phyloP scores from a whole-genome alignment of 1,284 basidiomycete species.

The Heterobasidion annosum region DNA sequence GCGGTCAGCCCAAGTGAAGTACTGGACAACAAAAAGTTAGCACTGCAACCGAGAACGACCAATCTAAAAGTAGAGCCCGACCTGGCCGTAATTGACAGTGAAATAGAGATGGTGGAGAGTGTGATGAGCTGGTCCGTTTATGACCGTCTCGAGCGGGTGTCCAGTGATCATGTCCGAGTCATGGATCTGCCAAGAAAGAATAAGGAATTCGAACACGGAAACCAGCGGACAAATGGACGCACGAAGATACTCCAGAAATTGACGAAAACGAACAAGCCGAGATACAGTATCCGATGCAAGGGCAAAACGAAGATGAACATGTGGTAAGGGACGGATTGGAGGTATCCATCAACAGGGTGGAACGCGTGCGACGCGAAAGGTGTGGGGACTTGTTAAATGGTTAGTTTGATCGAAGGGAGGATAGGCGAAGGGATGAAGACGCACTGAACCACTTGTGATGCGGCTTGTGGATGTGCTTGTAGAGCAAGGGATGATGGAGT shows the following conservation, averaged over 20 bases:
- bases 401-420: slow-evolving; percentile 1
- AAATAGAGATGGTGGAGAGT: slow-evolving; percentile 96
- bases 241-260: slow-evolving; percentile 91
- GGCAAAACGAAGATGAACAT: slow-evolving; percentile 90
- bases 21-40: slow-evolving; percentile 34
- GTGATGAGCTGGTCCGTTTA: slow-evolving; percentile 98
- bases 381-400: slow-evolving; percentile 69
- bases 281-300: slow-evolving; percentile 77
- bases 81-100: slow-evolving; percentile 91
- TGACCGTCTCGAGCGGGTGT: slow-evolving; percentile 82
- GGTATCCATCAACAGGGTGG: slow-evolving; percentile 92
- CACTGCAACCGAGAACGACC: background rate
- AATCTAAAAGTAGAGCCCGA: slow-evolving; percentile 20
- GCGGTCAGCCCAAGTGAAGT: slow-evolving; percentile 95
- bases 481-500: slow-evolving; percentile 81
- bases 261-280: slow-evolving; percentile 79
- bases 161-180: slow-evolving; percentile 99
- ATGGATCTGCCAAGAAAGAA: slow-evolving; percentile 66
- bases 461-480: slow-evolving; percentile 91
- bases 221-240: slow-evolving; percentile 17
- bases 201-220: background rate
- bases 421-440: slow-evolving; percentile 21
- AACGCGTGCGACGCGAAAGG: slow-evolving; percentile 97
- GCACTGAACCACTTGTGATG: slow-evolving; percentile 97
- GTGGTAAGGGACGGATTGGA: slow-evolving; percentile 94